These are phyloP conservation scores for Globisporangium megalacanthum DNA, from an alignment of 352 stramenopile species.

Conservation along the genomic window DNA sequence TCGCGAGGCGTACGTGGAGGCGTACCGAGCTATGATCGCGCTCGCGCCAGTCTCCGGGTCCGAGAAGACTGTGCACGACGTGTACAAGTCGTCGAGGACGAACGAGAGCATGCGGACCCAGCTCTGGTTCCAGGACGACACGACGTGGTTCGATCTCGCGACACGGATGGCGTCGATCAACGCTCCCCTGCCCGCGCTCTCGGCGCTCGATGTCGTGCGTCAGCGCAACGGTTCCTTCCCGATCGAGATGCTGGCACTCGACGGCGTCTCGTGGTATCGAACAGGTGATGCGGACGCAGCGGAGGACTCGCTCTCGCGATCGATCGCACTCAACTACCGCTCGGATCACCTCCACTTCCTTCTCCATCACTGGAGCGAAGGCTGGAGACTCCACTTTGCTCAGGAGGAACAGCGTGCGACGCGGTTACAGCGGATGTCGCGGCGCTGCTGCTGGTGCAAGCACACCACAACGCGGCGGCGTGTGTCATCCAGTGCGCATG, in stretches of 20 bases:
- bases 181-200: constrained; percentile 35
- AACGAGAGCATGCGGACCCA: too few species aligned
- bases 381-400: constrained; percentile 38
- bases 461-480: constrained; percentile 21
- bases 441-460: constrained; percentile 21
- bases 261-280: constrained; percentile 36
- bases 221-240: constrained; percentile 11
- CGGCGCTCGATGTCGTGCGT: constrained; percentile 22
- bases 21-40: constrained; percentile 49
- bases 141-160: too few species aligned
- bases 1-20: constrained; percentile 42
- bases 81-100: constrained; percentile 63
- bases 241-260: constrained; percentile 31
- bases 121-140: too few species aligned
- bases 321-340: constrained; percentile 38
- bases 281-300: constrained; percentile 21
- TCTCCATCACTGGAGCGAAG: constrained; percentile 26
- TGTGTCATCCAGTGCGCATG: constrained; percentile 45
- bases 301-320: too few species aligned
- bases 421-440: constrained; percentile 25
- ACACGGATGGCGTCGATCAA: constrained; percentile 43
- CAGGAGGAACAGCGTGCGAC: constrained; percentile 29
- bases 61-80: constrained; percentile 45
- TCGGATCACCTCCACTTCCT: constrained; percentile 42
- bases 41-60: constrained; percentile 37